Evolutionary conservation across 1,139 yeast genomes (phyloP), one percentile per base, ranked within the genome.

Genomic region (Sugiyamaella paludigena): DNA sequence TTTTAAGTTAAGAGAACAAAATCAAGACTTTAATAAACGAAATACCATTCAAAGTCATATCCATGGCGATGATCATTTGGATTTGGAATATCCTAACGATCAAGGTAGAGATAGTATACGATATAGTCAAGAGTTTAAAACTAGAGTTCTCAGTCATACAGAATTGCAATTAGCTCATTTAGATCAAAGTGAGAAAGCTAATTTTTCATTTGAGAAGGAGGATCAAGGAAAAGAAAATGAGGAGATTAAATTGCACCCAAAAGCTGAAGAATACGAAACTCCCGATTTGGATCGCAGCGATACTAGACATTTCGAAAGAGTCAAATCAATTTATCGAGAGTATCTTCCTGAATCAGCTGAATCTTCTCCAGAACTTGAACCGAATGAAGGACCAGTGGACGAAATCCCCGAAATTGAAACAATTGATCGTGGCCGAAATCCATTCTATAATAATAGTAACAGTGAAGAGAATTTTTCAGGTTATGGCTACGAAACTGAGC

Each of bases 261-360:
- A 30, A 9, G 19, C 24, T 16, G 47, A 47, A 5, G 5, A 19
- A 5, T 19, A 3, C 5, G 24, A 19, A 19, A 4, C 24, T 19
- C 16, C 35, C 8, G 51, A 44, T 5, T 54, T 59, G 24, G 47
- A 46, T 12, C 50, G 63, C 38, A 57, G 52, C 16, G 56, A 53
- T 32, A 59, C 62, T 29, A 58, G 58, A 51, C 58, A 61, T 39
- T 64, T 62, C 50, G 67, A 64, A 27, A 56, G 68, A 9, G 64
- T 64, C 45, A 60, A 58, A 45, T 62, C 66, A 10, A 57, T 64
- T 44, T 64, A 64, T 52, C 56, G 64, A 32, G 68, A 64, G 46
- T 64, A 64, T 47, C 50, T 63, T 54, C 61, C 62, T 10, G 58
- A 49, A 6, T 57, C 53, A 4, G 50, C 49, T 16, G 48, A 51